phyloP scores from a whole-genome alignment of 2,329 filamentous ascomycete species.

The Cercospora beticola region DNA sequence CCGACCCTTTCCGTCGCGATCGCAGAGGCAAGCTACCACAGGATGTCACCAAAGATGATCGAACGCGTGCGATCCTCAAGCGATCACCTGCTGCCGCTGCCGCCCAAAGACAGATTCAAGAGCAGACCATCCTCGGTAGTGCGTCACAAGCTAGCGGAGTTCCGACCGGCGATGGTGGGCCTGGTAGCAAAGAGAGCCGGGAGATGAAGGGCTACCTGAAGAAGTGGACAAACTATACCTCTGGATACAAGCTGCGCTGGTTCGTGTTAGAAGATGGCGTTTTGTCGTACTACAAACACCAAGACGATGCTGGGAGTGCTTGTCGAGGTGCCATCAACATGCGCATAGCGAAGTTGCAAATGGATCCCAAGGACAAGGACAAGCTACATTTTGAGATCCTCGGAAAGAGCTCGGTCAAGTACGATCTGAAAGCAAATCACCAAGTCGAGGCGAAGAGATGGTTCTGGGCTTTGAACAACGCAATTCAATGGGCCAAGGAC shows the following conservation, averaged over 20 bases:
- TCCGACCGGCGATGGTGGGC: slow-evolving; percentile 48
- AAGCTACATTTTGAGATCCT: slow-evolving; percentile 98
- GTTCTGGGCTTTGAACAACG: slow-evolving; percentile 99
- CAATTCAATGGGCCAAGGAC: slow-evolving; percentile 97
- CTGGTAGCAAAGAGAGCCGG: slow-evolving; percentile 78
- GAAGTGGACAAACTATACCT: slow-evolving; percentile 99
- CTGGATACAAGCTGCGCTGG: slow-evolving; percentile 94
- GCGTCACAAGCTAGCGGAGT: slow-evolving; percentile 46
- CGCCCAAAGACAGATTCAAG: slow-evolving; percentile 91
- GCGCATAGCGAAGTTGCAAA: slow-evolving; percentile 89
- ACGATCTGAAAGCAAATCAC: slow-evolving; percentile 95
- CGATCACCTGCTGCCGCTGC: slow-evolving; percentile 91
- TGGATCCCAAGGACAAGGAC: slow-evolving; percentile 97
- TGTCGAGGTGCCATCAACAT: slow-evolving; percentile 98
- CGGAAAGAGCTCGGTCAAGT: slow-evolving; percentile 97
- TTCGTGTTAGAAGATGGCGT: slow-evolving; percentile 98
- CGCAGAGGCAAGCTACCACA: slow-evolving; percentile 94
- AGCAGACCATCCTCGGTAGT: slow-evolving; percentile 90
- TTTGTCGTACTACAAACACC: slow-evolving; percentile 97
- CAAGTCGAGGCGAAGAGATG: slow-evolving; percentile 97
- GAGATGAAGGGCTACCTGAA: slow-evolving; percentile 99
- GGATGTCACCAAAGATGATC: slow-evolving; percentile 93
- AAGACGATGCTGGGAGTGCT: slow-evolving; percentile 93
- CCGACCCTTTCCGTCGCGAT: slow-evolving; percentile 92
- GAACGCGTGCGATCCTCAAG: slow-evolving; percentile 83